Percentiles rank a stretch among this genome's conserved stretches.
These are phyloP conservation scores for Prunella vulgaris DNA, from an alignment of 257 asterid genomes.

Conservation along the genomic window DNA sequence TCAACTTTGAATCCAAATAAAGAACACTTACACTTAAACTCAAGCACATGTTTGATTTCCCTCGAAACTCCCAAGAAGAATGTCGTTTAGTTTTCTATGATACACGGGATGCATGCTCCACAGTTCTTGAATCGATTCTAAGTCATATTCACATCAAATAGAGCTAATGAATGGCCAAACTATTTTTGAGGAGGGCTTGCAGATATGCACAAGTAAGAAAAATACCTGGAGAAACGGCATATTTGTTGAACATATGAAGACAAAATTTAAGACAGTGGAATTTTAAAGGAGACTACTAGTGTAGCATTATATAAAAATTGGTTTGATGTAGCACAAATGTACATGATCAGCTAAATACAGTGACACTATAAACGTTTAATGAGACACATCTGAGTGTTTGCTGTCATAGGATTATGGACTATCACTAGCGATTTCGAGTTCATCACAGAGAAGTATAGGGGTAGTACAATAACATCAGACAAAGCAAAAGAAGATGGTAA, in stretches of 20 bases:
- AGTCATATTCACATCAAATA: not conserved
- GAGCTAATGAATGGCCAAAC: not conserved
- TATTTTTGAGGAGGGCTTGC: too few relatives aligned
- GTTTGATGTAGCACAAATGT: constrained; percentile 9
- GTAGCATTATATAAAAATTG: not conserved
- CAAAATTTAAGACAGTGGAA: not conserved
- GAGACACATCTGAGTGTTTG: constrained; percentile 41
- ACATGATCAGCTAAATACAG: not conserved
- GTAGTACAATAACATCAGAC: not conserved
- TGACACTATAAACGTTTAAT: constrained; percentile 21
- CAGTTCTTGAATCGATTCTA: not conserved
- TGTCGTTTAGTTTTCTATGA: not conserved
- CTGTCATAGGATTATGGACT: not conserved
- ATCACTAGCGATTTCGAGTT: too few relatives aligned
- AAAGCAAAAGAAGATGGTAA: not conserved
- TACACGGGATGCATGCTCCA: not conserved
- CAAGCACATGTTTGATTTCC: not conserved
- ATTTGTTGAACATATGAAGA: not conserved
- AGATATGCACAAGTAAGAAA: too few relatives aligned
- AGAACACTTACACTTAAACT: not conserved
- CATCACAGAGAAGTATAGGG: constrained; percentile 12
- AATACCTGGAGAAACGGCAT: not conserved
- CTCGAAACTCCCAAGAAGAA: not conserved
- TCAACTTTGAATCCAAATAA: not conserved
- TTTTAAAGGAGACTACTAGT: not conserved